A percentile compares a stretch with the other conserved stretches of the same genome.
Conservation (phyloP, 495 filamentous ascomycete species). For the Penicillium bialowiezense region DNA sequence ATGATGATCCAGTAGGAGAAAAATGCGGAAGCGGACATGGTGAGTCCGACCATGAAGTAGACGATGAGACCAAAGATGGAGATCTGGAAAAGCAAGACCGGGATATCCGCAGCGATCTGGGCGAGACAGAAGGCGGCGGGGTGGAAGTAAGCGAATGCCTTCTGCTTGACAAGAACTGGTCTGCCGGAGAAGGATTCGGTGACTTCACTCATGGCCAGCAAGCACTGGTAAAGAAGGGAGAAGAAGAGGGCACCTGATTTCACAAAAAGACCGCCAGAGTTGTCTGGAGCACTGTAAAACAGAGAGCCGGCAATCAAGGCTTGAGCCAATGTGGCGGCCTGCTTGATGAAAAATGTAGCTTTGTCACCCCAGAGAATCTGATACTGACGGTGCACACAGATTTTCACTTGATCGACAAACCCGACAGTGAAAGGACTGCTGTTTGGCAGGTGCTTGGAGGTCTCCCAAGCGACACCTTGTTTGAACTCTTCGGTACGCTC, state of each 20-base stretch:
- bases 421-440: slow-evolving; percentile 55
- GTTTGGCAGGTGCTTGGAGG: slow-evolving; percentile 33
- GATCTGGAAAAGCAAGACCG: slow-evolving; percentile 62
- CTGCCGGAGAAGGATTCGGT: slow-evolving; percentile 66
- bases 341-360: slow-evolving; percentile 58
- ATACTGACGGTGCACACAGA: slow-evolving; percentile 52
- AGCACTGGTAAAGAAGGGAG: slow-evolving; percentile 67
- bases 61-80: slow-evolving; percentile 64
- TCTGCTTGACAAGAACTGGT: slow-evolving; percentile 74
- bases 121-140: slow-evolving; percentile 71
- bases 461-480: slow-evolving; percentile 42
- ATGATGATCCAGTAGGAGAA: slow-evolving; percentile 52
- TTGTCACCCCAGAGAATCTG: slow-evolving; percentile 61
- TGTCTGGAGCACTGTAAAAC: slow-evolving; percentile 38
- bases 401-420: slow-evolving; percentile 56
- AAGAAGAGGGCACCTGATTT: slow-evolving; percentile 66
- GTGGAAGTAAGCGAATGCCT: slow-evolving; percentile 70
- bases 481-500: slow-evolving; percentile 49
- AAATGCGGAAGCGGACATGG: slow-evolving; percentile 46
- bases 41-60: slow-evolving; percentile 68
- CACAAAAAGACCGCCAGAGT: slow-evolving; percentile 46
- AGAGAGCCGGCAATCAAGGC: slow-evolving; percentile 42
- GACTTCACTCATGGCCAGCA: slow-evolving; percentile 70
- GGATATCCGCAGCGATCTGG: slow-evolving; percentile 67
- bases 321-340: slow-evolving; percentile 40